These are phyloP conservation scores for Trichoderma harzianum DNA, from an alignment of 2,329 filamentous ascomycete genomes.

Conservation along the genomic window DNA sequence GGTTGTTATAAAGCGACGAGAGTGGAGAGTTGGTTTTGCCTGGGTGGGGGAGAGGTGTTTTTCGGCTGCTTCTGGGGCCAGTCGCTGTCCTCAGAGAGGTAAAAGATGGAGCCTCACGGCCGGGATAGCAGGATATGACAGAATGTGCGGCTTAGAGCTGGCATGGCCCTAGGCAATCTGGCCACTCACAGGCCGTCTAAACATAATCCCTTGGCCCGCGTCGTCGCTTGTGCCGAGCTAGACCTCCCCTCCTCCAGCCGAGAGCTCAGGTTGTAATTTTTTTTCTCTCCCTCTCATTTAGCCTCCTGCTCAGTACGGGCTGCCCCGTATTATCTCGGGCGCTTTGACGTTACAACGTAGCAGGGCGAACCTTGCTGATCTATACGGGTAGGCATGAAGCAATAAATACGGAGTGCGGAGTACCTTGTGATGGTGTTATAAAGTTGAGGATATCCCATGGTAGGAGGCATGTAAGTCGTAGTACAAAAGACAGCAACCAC, in stretches of 20 bases:
- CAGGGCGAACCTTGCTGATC: background rate
- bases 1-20: conserved; percentile 26
- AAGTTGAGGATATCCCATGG: background rate
- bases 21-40: conserved; percentile 15
- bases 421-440: background rate
- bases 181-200: conserved; percentile 27
- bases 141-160: conserved; percentile 15
- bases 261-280: background rate
- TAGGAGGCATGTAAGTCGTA: background rate
- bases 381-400: background rate
- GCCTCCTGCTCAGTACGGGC: background rate
- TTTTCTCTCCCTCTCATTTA: background rate
- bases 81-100: conserved; percentile 18
- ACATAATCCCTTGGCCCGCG: conserved; percentile 25
- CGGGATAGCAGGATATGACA: conserved; percentile 15
- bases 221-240: conserved; percentile 19
- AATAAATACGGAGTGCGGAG: background rate
- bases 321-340: background rate
- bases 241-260: conserved; percentile 17
- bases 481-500: background rate
- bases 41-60: conserved; percentile 26
- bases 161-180: conserved; percentile 10
- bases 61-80: conserved; percentile 21
- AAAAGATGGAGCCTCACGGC: conserved; percentile 14
- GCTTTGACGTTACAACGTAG: background rate